Percentiles rank a stretch among this genome's conserved stretches.
These are phyloP conservation scores for Solanum virginianum DNA, from an alignment of 257 asterid genomes.

Conservation along the genomic window DNA sequence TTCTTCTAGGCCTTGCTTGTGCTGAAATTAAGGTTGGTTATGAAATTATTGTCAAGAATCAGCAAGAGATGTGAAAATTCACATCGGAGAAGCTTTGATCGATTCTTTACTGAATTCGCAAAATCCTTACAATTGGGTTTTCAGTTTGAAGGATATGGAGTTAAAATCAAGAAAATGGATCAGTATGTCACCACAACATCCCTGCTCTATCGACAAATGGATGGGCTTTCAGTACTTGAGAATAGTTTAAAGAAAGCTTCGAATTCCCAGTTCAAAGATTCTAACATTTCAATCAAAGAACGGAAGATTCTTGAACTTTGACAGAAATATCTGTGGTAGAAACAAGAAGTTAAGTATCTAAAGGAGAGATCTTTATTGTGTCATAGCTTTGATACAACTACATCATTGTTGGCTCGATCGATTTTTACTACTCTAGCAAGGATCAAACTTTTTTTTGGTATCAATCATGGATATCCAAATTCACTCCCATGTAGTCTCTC, in stretches of 20 bases:
- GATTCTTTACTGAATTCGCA: constrained; percentile 47
- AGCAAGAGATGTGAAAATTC: constrained; percentile 55
- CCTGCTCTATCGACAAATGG: constrained; percentile 38
- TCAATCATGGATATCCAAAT: constrained; percentile 29
- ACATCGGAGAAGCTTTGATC: constrained; percentile 42
- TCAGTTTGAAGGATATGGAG: constrained; percentile 48
- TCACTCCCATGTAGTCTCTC: constrained; percentile 69
- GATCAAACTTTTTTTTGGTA: constrained; percentile 73
- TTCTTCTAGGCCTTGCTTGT: constrained; percentile 63
- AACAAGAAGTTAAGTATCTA: constrained; percentile 59
- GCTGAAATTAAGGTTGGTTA: constrained; percentile 48
- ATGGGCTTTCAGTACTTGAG: constrained; percentile 35
- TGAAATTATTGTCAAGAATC: constrained; percentile 47
- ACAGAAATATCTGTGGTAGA: constrained; percentile 71
- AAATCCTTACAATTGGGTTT: constrained; percentile 45
- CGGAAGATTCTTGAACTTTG: constrained; percentile 42
- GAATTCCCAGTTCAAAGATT: constrained; percentile 9
- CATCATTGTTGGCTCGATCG: constrained; percentile 43
- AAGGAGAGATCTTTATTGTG: constrained; percentile 72
- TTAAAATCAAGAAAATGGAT: constrained; percentile 49
- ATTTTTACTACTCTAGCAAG: constrained; percentile 60
- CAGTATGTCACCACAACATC: constrained; percentile 34
- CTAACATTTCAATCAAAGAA: constrained; percentile 24
- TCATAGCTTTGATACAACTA: constrained; percentile 61
- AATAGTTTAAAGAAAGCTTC: constrained; percentile 32